Evolutionary conservation across 2,329 filamentous ascomycete species (phyloP).

Genomic region (Cladobotryum mycophilum): DNA sequence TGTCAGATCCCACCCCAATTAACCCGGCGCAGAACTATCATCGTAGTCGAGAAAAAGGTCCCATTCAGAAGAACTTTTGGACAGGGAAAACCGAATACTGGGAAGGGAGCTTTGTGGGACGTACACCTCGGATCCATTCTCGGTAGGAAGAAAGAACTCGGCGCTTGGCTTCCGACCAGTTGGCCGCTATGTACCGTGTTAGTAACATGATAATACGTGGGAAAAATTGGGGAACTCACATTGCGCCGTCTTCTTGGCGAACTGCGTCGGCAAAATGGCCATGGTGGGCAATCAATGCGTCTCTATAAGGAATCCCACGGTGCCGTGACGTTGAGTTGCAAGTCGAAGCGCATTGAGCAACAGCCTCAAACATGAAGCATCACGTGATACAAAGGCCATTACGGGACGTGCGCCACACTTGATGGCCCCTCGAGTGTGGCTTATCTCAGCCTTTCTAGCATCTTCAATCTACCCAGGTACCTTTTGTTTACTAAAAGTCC

Average conservation of each 20-base stretch:
- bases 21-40: neutral
- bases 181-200: slow-evolving; percentile 58
- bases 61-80: neutral
- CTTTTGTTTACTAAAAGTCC: too few relatives aligned
- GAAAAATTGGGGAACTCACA: slow-evolving; percentile 59
- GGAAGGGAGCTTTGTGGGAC: slow-evolving; percentile 33
- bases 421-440: slow-evolving; percentile 13
- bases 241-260: slow-evolving; percentile 72
- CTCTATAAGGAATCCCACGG: slow-evolving; percentile 19
- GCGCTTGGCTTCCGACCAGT: slow-evolving; percentile 80
- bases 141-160: slow-evolving; percentile 86
- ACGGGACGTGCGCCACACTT: slow-evolving; percentile 12
- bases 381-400: slow-evolving; percentile 23
- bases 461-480: too few relatives aligned
- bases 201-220: slow-evolving; percentile 22
- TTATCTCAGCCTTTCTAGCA: slow-evolving; percentile 10
- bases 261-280: slow-evolving; percentile 89
- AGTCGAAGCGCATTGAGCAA: slow-evolving; percentile 16
- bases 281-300: slow-evolving; percentile 49
- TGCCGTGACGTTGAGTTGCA: slow-evolving; percentile 26
- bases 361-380: slow-evolving; percentile 11
- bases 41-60: neutral
- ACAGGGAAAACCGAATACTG: neutral
- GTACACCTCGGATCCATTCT: slow-evolving; percentile 92
- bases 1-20: neutral